Evolutionary conservation across 2,329 filamentous ascomycete genomes (phyloP).

Genomic region (Trichoderma simmonsii): DNA sequence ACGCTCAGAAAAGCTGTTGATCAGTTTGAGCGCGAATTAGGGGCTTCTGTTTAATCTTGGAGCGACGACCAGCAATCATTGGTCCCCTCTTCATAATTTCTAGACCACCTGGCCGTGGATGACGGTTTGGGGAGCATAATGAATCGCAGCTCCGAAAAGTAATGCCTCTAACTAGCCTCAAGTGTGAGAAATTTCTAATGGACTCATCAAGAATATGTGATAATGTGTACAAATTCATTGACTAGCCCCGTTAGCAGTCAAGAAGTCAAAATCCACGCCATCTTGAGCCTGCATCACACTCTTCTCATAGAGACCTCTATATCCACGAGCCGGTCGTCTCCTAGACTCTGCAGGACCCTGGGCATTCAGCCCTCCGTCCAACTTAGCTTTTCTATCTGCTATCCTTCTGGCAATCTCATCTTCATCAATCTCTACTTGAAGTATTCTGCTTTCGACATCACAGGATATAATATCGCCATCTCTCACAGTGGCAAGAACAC

Average conservation of each 20-base stretch:
- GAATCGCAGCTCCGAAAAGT: not conserved
- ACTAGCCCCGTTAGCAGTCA: constrained; percentile 44
- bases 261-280: constrained; percentile 61
- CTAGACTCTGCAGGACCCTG: not conserved
- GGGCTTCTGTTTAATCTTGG: not conserved
- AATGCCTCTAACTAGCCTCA: not conserved
- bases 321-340: constrained; percentile 49
- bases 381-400: not conserved
- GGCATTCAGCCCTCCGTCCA: not conserved
- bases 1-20: not conserved
- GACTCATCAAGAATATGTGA: too few relatives aligned
- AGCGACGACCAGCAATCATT: too few relatives aligned
- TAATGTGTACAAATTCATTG: too few relatives aligned
- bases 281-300: constrained; percentile 58
- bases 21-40: not conserved
- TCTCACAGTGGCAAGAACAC: constrained; percentile 71
- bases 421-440: constrained; percentile 58
- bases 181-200: too few relatives aligned
- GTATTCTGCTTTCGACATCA: constrained; percentile 65
- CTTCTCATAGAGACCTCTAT: constrained; percentile 57
- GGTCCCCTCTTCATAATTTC: too few relatives aligned
- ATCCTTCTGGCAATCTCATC: constrained; percentile 57
- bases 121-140: too few relatives aligned
- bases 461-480: constrained; percentile 79
- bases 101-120: too few relatives aligned